Evolutionary conservation across 257 asterid genomes (phyloP).

Genomic region (Cynanchum wilfordii): DNA sequence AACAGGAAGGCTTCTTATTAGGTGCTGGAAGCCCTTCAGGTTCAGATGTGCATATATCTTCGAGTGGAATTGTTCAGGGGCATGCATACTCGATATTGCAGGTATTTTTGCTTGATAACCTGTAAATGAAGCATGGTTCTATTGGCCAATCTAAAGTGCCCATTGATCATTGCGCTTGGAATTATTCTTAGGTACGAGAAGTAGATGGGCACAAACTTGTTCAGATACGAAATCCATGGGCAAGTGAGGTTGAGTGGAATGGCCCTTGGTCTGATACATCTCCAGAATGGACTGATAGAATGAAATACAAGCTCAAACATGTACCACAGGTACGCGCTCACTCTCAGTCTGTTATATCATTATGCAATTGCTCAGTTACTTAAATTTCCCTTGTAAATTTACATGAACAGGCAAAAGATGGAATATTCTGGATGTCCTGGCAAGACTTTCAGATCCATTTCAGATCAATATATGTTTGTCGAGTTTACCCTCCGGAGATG

Average conservation of each 20-base stretch:
- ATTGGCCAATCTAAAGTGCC: slow-evolving; percentile 6
- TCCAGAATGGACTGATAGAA: slow-evolving; percentile 97
- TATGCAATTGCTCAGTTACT: background rate
- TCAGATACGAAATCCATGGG: slow-evolving; percentile 99
- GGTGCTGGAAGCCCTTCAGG: slow-evolving; percentile 99
- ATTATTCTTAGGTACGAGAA: slow-evolving; percentile 63
- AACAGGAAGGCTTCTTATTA: slow-evolving; percentile 86
- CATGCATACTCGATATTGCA: slow-evolving; percentile 97
- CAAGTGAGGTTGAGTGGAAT: slow-evolving; percentile 98
- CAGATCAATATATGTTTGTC: slow-evolving; percentile 94
- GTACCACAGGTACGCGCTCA: slow-evolving; percentile 58
- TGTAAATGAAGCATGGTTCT: background rate
- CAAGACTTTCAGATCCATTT: slow-evolving; percentile 98
- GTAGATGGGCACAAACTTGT: slow-evolving; percentile 89
- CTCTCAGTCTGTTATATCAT: background rate
- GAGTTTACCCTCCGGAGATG: slow-evolving; percentile 99
- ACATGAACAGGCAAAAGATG: slow-evolving; percentile 72
- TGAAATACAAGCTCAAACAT: slow-evolving; percentile 96
- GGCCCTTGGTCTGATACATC: slow-evolving; percentile 99
- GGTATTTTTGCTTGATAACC: slow-evolving; percentile 35
- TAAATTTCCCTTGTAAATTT: background rate
- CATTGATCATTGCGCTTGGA: background rate
- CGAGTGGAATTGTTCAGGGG: slow-evolving; percentile 98
- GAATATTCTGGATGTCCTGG: slow-evolving; percentile 99
- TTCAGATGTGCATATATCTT: slow-evolving; percentile 92